These are phyloP conservation scores for Flaveria floridana DNA, from an alignment of 140 eudicot genomes.

Conservation along the genomic window DNA sequence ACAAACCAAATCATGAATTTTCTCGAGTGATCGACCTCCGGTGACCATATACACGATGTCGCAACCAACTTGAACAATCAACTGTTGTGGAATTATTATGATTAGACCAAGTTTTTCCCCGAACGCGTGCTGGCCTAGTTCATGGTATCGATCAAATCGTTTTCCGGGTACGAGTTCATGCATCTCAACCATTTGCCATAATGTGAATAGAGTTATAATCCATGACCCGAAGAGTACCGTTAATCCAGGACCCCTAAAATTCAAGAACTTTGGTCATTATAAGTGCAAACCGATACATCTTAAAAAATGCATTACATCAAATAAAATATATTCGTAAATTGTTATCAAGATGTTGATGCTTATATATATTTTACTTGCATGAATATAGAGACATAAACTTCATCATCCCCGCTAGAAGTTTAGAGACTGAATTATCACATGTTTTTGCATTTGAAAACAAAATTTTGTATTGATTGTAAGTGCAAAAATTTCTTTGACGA, in stretches of 20 bases:
- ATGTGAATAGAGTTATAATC: conserved; percentile 63
- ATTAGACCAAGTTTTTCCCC: conserved; percentile 75
- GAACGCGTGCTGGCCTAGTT: conserved; percentile 78
- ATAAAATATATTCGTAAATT: no score
- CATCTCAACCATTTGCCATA: conserved; percentile 95
- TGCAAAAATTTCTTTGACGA: not conserved
- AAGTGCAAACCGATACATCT: not conserved
- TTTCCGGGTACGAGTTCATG: conserved; percentile 79
- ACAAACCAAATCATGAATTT: conserved; percentile 61
- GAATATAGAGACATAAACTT: not conserved
- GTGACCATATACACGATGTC: conserved; percentile 86
- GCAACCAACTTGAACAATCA: conserved; percentile 66
- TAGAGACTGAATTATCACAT: not conserved
- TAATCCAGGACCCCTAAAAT: conserved; percentile 78
- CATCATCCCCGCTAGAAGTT: not conserved
- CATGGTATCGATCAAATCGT: conserved; percentile 84
- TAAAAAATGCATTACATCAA: not conserved
- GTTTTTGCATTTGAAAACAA: not conserved
- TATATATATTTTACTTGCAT: not conserved
- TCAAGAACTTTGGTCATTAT: not conserved
- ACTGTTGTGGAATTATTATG: conserved; percentile 76
- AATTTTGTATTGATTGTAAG: not conserved
- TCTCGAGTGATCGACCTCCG: conserved; percentile 61
- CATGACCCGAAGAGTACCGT: conserved; percentile 54
- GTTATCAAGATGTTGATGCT: not conserved